These are phyloP conservation scores for Scutellaria barbata DNA, from an alignment of 257 asterid species.

Conservation along the genomic window DNA sequence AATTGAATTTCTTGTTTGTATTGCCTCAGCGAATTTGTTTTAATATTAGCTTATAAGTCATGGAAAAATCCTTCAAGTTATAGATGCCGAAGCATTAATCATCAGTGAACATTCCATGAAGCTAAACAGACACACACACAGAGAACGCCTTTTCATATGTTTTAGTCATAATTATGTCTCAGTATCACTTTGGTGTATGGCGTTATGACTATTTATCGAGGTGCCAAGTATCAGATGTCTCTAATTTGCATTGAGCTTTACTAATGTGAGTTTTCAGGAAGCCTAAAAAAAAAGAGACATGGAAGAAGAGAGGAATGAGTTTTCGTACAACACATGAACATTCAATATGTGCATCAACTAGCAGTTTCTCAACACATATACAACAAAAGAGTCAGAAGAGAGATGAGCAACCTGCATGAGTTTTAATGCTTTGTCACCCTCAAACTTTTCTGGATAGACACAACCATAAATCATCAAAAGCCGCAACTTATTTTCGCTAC, in stretches of 20 bases:
- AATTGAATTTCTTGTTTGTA: not conserved
- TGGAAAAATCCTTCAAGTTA: not conserved
- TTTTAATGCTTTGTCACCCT: constrained; percentile 87
- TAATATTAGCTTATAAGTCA: not conserved
- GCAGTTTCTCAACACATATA: constrained; percentile 2
- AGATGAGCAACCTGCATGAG: constrained; percentile 85
- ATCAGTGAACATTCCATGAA: not conserved
- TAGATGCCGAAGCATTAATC: not conserved
- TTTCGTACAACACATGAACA: not conserved
- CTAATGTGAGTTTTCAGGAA: not conserved
- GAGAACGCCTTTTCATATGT: not conserved
- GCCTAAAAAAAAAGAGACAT: not conserved
- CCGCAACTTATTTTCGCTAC: constrained; percentile 73
- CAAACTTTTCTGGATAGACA: constrained; percentile 92
- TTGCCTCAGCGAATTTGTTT: not conserved
- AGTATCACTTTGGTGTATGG: not conserved
- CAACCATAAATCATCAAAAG: constrained; percentile 87
- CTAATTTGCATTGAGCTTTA: not conserved
- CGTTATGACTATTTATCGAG: not conserved
- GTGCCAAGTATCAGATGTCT: constrained; percentile 12
- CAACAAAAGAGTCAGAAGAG: constrained; percentile 21
- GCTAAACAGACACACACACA: not conserved
- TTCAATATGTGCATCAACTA: not conserved
- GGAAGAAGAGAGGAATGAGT: constrained; percentile 2
- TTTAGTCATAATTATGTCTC: not conserved